Evolutionary conservation across 2,329 filamentous ascomycete genomes (phyloP).

Genomic region (Venturia asperata): DNA sequence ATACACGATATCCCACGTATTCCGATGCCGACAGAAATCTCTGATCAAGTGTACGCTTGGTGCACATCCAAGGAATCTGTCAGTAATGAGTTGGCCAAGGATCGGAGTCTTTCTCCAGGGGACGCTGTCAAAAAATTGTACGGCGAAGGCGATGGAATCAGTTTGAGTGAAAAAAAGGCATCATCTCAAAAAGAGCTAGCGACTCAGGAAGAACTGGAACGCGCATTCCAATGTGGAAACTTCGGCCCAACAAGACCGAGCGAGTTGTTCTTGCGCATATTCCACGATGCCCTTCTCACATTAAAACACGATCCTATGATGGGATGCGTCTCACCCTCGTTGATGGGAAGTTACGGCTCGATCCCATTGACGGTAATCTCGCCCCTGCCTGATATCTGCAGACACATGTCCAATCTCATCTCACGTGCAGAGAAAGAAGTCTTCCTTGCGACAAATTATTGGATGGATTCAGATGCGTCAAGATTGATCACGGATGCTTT

Average conservation of each 20-base stretch:
- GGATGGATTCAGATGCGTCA: slow-evolving; percentile 63
- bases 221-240: slow-evolving; percentile 55
- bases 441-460: slow-evolving; percentile 68
- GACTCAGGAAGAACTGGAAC: slow-evolving; percentile 42
- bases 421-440: slow-evolving; percentile 65
- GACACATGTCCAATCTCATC: slow-evolving; percentile 71
- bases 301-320: slow-evolving; percentile 46
- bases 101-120: slow-evolving; percentile 47
- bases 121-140: slow-evolving; percentile 54
- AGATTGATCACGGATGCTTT: slow-evolving; percentile 61
- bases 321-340: slow-evolving; percentile 51
- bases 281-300: slow-evolving; percentile 55
- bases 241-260: slow-evolving; percentile 60
- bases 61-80: slow-evolving; percentile 17
- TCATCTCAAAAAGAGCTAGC: slow-evolving; percentile 22
- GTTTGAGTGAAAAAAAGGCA: slow-evolving; percentile 25
- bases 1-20: neutral
- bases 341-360: slow-evolving; percentile 56
- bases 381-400: slow-evolving; percentile 61
- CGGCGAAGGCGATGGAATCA: slow-evolving; percentile 28
- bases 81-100: slow-evolving; percentile 38
- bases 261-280: slow-evolving; percentile 61
- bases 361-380: slow-evolving; percentile 64
- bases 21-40: slow-evolving; percentile 16
- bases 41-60: slow-evolving; percentile 16